Evolutionary conservation across 257 asterid genomes (phyloP).

Genomic region (Mentha longifolia): DNA sequence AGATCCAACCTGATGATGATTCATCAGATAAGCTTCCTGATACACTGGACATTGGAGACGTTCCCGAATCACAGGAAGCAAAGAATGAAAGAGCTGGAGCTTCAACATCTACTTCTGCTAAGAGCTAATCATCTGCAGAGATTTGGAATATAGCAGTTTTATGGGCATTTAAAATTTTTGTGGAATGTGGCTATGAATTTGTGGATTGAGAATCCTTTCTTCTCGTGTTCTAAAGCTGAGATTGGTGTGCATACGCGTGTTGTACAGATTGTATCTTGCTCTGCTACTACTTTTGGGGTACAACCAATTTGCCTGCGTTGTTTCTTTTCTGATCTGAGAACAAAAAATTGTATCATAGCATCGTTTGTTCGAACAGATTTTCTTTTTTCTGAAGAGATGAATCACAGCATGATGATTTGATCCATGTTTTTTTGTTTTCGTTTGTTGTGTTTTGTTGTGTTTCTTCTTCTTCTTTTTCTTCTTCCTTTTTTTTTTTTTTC

Average conservation of each 20-base stretch:
- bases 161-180: neutral
- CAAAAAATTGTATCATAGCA: constrained; percentile 13
- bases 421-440: neutral
- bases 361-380: neutral
- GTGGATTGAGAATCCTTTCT: neutral
- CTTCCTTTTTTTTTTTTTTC: too few relatives aligned
- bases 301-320: constrained; percentile 21
- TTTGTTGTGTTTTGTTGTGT: too few relatives aligned
- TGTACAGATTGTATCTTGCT: constrained; percentile 35
- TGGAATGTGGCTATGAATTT: constrained; percentile 26
- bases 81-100: constrained; percentile 45
- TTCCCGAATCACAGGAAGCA: constrained; percentile 54
- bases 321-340: neutral
- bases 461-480: too few relatives aligned
- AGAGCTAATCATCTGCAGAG: constrained; percentile 36
- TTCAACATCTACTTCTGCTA: constrained; percentile 56
- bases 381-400: neutral
- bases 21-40: constrained; percentile 74
- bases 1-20: constrained; percentile 50
- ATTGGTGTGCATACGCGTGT: constrained; percentile 26
- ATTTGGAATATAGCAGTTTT: constrained; percentile 9
- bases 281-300: constrained; percentile 16
- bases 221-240: constrained; percentile 21
- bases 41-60: constrained; percentile 83
- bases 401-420: neutral